A percentile compares a stretch with the other conserved stretches of the same genome.
phyloP scores from a whole-genome alignment of 768 basidiomycete species.

The Termitomyces sp. region DNA sequence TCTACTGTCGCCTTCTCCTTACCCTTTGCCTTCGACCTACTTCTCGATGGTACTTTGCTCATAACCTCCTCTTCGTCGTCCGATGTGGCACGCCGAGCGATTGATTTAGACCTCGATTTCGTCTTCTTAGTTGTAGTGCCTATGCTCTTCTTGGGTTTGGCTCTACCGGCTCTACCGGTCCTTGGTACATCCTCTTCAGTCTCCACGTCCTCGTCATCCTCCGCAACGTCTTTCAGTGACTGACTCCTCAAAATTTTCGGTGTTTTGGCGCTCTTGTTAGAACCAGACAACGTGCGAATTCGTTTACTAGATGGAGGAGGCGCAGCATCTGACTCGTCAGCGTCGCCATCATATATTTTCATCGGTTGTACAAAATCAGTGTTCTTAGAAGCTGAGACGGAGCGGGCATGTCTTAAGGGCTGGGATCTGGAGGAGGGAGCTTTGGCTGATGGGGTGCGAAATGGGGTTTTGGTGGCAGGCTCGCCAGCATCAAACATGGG shows the following conservation, averaged over 20 bases:
- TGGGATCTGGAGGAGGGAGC: conserved; percentile 25
- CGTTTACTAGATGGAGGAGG: conserved; percentile 13
- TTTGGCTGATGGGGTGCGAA: conserved; percentile 21
- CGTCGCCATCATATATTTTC: conserved; percentile 35
- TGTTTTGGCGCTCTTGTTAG: conserved; percentile 13
- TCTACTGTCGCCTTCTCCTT: conserved; percentile 7
- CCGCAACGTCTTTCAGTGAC: conserved; percentile 15
- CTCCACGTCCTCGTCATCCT: conserved; percentile 20
- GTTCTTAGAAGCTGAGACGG: conserved; percentile 23
- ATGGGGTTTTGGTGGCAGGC: conserved; percentile 17
- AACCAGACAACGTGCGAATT: conserved; percentile 3
- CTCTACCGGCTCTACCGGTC: conserved; percentile 1
- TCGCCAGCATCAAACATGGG: conserved; percentile 31
- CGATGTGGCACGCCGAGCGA: conserved; percentile 7
- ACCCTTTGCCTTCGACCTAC: conserved; percentile 6
- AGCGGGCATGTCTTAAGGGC: conserved; percentile 20
- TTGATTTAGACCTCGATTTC: conserved; percentile 19
- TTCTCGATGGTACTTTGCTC: conserved; percentile 8
- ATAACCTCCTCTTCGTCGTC: conserved; percentile 13
- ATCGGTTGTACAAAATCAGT: conserved; percentile 31
- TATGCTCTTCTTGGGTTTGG: conserved; percentile 9
- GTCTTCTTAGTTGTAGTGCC: conserved; percentile 11
- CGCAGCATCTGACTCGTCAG: conserved; percentile 12
- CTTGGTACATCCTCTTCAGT: conserved; percentile 12
- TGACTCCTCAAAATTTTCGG: conserved; percentile 11